Conservation (phyloP, 108 stramenopile genomes). For the Conticribra weissflogii region DNA sequence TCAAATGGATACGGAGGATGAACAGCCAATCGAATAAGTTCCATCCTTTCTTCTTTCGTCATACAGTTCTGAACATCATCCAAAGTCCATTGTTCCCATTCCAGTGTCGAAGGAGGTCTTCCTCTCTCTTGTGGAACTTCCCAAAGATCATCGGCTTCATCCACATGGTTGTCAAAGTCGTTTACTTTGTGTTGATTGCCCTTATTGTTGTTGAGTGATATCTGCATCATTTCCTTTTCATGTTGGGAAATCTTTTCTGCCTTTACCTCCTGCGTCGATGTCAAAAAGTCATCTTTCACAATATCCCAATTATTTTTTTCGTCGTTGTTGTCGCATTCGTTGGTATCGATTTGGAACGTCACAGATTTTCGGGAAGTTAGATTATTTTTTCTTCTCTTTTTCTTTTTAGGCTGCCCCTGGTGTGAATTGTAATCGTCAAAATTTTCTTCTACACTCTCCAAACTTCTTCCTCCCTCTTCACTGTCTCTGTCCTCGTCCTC, state of each 20-base stretch:
- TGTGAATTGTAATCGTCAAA: no score
- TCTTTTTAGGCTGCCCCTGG: no score
- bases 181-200: no score
- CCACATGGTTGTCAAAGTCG: neutral
- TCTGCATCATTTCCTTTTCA: conserved; percentile 17
- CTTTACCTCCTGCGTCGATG: conserved; percentile 1
- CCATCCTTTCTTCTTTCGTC: conserved; percentile 14
- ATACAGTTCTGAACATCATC: conserved; percentile 25
- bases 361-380: no score
- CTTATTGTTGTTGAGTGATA: neutral
- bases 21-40: conserved; percentile 20
- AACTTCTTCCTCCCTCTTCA: neutral
- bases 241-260: neutral
- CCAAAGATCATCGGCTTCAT: neutral
- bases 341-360: neutral
- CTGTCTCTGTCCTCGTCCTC: neutral
- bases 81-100: conserved; percentile 12
- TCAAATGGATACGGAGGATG: conserved; percentile 40
- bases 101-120: conserved; percentile 31
- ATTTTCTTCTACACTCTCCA: no score
- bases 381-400: no score
- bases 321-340: neutral
- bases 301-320: neutral
- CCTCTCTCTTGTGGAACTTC: conserved; percentile 10
- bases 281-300: conserved; percentile 5